Percentiles rank a stretch among this genome's conserved stretches.
phyloP scores from a whole-genome alignment of 768 basidiomycete genomes.

The Tricholoma saponaceum region DNA sequence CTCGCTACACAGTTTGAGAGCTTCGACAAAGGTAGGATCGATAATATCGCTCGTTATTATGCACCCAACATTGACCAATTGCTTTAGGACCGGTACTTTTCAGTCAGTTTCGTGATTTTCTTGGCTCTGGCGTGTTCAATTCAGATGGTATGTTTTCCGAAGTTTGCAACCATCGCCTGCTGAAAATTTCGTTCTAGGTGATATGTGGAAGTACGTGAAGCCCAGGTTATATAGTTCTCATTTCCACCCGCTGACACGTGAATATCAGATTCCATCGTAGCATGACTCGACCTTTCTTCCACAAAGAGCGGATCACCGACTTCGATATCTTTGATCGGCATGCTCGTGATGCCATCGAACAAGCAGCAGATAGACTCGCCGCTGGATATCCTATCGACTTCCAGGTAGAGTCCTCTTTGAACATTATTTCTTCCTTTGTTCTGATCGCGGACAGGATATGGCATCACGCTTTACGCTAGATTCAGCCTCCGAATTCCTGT shows the following conservation, averaged over 20 bases:
- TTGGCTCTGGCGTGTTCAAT: conserved; percentile 60
- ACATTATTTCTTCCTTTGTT: not conserved
- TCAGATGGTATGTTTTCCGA: conserved; percentile 37
- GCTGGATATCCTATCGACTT: conserved; percentile 53
- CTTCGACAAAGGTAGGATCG: conserved; percentile 27
- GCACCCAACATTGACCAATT: conserved; percentile 14
- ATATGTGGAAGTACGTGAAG: conserved; percentile 50
- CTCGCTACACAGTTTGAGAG: conserved; percentile 34
- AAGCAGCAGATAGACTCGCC: conserved; percentile 36
- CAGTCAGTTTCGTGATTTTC: conserved; percentile 24
- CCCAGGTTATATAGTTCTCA: not conserved
- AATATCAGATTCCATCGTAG: conserved; percentile 47
- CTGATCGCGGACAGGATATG: conserved; percentile 28
- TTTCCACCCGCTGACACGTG: not conserved
- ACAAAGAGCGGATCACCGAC: conserved; percentile 45
- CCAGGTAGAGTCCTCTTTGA: conserved; percentile 30
- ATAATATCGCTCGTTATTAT: conserved; percentile 5
- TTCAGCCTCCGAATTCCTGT: conserved; percentile 58
- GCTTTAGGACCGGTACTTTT: conserved; percentile 22
- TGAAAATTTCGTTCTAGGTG: conserved; percentile 26
- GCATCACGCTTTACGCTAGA: conserved; percentile 58
- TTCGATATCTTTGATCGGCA: conserved; percentile 54
- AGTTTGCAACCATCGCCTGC: not conserved
- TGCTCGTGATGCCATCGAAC: conserved; percentile 40
- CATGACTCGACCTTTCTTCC: conserved; percentile 62